Conservation (phyloP, 2,329 filamentous ascomycete genomes). For the Verticillium tricorpus region DNA sequence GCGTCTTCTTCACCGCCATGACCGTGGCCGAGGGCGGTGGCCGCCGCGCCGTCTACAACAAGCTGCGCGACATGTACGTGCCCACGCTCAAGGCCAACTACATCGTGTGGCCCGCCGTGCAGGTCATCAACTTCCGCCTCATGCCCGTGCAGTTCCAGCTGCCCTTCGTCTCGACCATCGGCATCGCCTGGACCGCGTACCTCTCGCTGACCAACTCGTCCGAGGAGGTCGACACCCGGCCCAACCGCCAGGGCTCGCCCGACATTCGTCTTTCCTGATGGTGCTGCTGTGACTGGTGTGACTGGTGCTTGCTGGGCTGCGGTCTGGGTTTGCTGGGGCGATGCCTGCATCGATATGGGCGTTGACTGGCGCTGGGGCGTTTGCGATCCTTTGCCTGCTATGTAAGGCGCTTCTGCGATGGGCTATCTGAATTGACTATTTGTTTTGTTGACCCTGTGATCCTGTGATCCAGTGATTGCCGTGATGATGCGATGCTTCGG, state of each 20-base stretch:
- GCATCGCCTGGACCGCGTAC: constrained; percentile 97
- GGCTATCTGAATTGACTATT: too few relatives aligned
- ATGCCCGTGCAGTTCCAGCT: constrained; percentile 96
- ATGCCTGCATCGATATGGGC: too few relatives aligned
- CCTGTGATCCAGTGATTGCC: too few relatives aligned
- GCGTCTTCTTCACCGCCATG: constrained; percentile 92
- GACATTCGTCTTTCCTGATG: constrained; percentile 26
- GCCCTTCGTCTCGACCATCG: constrained; percentile 90
- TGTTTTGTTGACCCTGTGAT: too few relatives aligned
- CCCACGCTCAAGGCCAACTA: constrained; percentile 95
- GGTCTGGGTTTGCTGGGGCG: too few relatives aligned
- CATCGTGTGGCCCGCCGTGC: constrained; percentile 89
- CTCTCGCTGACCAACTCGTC: constrained; percentile 86
- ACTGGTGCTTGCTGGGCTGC: not conserved
- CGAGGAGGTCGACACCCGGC: constrained; percentile 53
- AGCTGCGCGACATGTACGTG: constrained; percentile 90
- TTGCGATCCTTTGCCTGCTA: too few relatives aligned
- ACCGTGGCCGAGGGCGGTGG: constrained; percentile 91
- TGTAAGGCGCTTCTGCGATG: too few relatives aligned
- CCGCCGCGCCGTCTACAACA: constrained; percentile 69
- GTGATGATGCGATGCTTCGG: too few relatives aligned
- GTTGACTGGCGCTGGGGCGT: too few relatives aligned
- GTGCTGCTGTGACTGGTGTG: not conserved
- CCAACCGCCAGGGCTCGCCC: constrained; percentile 20
- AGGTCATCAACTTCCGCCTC: constrained; percentile 92